These are phyloP conservation scores for Dryas alaskensis DNA, from an alignment of 306 rosid genomes.

Conservation along the genomic window DNA sequence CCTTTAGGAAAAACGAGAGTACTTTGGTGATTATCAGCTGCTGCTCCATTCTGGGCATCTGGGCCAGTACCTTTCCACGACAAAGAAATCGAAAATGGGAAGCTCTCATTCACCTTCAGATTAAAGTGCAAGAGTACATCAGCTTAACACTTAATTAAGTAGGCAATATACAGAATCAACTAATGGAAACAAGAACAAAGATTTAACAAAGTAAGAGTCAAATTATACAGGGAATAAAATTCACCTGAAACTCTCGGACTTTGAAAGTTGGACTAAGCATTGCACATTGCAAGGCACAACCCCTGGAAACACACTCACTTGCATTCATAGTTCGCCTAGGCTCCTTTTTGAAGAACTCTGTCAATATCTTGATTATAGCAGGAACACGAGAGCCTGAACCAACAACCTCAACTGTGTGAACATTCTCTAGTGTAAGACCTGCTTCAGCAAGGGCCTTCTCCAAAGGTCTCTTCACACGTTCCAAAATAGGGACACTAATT, in stretches of 20 bases:
- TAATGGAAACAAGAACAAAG: neutral
- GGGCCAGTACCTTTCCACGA: slow-evolving; percentile 80
- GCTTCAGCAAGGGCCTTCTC: slow-evolving; percentile 90
- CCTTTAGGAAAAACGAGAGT: slow-evolving; percentile 82
- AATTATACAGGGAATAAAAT: neutral
- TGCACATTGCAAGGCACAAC: slow-evolving; percentile 92
- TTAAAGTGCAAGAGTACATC: neutral
- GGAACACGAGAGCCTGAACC: slow-evolving; percentile 98
- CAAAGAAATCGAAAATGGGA: slow-evolving; percentile 70
- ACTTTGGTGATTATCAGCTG: slow-evolving; percentile 47
- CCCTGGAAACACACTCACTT: slow-evolving; percentile 91
- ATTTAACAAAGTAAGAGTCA: neutral
- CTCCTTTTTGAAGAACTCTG: slow-evolving; percentile 82
- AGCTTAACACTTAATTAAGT: too few species aligned
- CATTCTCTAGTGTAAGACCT: slow-evolving; percentile 59
- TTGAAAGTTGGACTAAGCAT: slow-evolving; percentile 95
- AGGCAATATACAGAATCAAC: neutral
- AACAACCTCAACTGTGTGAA: slow-evolving; percentile 82
- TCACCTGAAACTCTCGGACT: slow-evolving; percentile 92
- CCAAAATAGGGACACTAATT: slow-evolving; percentile 73
- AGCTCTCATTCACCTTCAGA: slow-evolving; percentile 75
- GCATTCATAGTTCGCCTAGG: slow-evolving; percentile 98
- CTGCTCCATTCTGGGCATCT: slow-evolving; percentile 55
- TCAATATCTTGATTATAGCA: slow-evolving; percentile 73
- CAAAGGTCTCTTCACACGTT: slow-evolving; percentile 81